Conservation (phyloP, 345 rosid species). For the Eucalyptus tenuipes region DNA sequence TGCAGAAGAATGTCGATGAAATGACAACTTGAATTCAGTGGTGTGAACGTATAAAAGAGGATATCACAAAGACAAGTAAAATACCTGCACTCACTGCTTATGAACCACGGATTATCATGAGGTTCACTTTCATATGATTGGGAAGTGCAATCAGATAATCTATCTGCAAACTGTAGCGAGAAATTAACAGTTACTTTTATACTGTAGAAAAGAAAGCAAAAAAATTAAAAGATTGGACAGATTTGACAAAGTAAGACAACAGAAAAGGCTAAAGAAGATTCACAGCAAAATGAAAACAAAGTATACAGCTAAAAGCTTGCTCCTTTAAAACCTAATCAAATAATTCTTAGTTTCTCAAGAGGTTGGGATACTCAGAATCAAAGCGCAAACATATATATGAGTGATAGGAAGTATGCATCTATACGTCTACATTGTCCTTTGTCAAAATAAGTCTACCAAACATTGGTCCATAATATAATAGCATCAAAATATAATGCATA, state of each 20-base stretch:
- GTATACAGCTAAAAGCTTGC: background rate
- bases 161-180: conserved; percentile 31
- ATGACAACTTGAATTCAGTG: background rate
- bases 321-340: background rate
- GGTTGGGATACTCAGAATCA: background rate
- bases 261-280: background rate
- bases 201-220: background rate
- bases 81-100: conserved; percentile 45
- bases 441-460: background rate
- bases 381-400: background rate
- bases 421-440: background rate
- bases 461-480: background rate
- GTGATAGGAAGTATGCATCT: background rate
- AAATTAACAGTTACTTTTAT: background rate
- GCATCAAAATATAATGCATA: background rate
- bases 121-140: conserved; percentile 46
- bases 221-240: background rate
- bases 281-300: background rate
- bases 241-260: background rate
- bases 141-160: conserved; percentile 41
- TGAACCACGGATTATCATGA: conserved; percentile 38
- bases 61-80: background rate
- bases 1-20: background rate
- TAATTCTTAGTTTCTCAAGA: background rate
- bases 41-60: background rate